Percentiles rank a stretch among this genome's conserved stretches.
phyloP scores from a whole-genome alignment of 2,329 filamentous ascomycete genomes.

The Tolypocladium album region DNA sequence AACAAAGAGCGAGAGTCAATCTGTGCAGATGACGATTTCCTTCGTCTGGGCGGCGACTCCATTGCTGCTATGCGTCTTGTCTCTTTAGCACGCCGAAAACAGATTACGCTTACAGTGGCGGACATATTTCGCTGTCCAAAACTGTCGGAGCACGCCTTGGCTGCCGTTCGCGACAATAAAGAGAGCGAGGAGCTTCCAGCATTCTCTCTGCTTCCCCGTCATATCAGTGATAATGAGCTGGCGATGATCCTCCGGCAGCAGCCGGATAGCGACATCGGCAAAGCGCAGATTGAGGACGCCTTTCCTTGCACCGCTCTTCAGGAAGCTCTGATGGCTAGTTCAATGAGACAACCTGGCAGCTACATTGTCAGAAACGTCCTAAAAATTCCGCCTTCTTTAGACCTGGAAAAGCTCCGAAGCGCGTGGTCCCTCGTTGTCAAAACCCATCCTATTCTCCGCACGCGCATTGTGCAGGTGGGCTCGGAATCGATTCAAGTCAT shows the following conservation, averaged over 20 bases:
- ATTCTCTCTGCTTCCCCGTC: neutral
- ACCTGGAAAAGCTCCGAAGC: constrained; percentile 14
- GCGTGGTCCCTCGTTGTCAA: constrained; percentile 11
- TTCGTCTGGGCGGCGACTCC: constrained; percentile 24
- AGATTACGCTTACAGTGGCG: constrained; percentile 10
- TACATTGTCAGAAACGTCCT: constrained; percentile 22
- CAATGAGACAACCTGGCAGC: constrained; percentile 16
- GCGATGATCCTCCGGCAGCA: neutral
- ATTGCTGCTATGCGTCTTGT: constrained; percentile 9
- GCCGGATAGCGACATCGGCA: neutral
- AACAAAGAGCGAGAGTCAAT: constrained; percentile 3
- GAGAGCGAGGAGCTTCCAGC: neutral
- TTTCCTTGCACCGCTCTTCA: constrained; percentile 28
- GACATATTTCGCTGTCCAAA: constrained; percentile 3
- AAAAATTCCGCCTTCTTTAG: constrained; percentile 7
- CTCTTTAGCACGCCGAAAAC: neutral
- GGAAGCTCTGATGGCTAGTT: constrained; percentile 24
- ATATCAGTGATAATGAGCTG: neutral
- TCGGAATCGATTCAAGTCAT: neutral
- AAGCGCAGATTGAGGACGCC: constrained; percentile 14
- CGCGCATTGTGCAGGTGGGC: neutral
- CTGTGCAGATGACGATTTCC: constrained; percentile 6
- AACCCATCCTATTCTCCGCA: neutral
- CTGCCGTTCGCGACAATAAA: neutral
- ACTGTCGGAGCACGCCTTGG: neutral